These are phyloP conservation scores for Caloboletus firmus DNA, from an alignment of 1,284 basidiomycete genomes.

Conservation along the genomic window DNA sequence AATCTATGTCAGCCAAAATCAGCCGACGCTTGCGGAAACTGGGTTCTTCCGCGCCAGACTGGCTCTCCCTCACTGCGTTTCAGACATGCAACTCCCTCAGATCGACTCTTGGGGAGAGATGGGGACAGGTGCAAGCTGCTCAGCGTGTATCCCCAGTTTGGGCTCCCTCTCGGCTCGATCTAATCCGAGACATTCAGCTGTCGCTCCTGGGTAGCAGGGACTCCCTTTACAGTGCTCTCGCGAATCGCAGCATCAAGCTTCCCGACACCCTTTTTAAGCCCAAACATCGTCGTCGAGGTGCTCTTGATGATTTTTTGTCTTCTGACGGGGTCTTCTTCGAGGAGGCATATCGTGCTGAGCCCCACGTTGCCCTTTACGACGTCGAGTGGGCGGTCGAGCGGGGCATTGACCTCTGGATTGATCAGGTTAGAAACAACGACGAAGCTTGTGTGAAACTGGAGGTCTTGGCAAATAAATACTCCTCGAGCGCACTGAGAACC, in stretches of 20 bases:
- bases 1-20: constrained; percentile 34
- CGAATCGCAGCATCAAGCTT: too few relatives aligned
- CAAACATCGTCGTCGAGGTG: constrained; percentile 9
- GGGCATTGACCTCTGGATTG: constrained; percentile 36
- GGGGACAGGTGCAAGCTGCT: constrained; percentile 10
- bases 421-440: constrained; percentile 7
- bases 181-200: constrained; percentile 32
- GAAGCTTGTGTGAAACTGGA: constrained; percentile 23
- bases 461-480: constrained; percentile 34
- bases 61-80: constrained; percentile 18
- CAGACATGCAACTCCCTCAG: constrained; percentile 18
- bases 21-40: constrained; percentile 42
- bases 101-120: constrained; percentile 15
- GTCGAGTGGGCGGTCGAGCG: constrained; percentile 36
- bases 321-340: constrained; percentile 19
- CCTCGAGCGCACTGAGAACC: constrained; percentile 19
- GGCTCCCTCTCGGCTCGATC: constrained; percentile 26
- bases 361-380: constrained; percentile 34
- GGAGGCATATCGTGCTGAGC: constrained; percentile 10
- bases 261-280: constrained; percentile 14
- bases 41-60: constrained; percentile 13
- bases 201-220: constrained; percentile 20
- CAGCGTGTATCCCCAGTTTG: constrained; percentile 18
- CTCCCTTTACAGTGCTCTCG: too few relatives aligned
- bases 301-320: constrained; percentile 25